These are phyloP conservation scores for Macaranga tanarius DNA, from an alignment of 441 rosid species.

Conservation along the genomic window DNA sequence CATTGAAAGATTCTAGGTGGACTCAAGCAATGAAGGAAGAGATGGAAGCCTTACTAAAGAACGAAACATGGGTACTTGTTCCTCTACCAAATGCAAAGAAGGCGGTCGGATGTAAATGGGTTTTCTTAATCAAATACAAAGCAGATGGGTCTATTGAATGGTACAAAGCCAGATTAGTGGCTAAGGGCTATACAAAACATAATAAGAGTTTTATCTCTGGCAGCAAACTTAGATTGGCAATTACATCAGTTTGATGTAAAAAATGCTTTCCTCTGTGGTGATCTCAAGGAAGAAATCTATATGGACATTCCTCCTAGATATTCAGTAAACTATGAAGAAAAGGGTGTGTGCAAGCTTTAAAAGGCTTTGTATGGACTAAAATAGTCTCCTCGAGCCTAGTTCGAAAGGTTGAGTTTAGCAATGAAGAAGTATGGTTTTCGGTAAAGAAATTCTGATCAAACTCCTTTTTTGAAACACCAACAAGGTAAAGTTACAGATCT, in stretches of 20 bases:
- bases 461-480: neutral
- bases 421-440: neutral
- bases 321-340: neutral
- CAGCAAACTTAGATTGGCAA: too few species aligned
- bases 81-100: neutral
- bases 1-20: neutral
- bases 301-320: neutral
- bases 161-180: too few species aligned
- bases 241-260: too few species aligned
- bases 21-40: slow-evolving; percentile 1
- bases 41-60: neutral
- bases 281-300: too few species aligned
- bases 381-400: neutral
- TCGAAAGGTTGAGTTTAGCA: neutral
- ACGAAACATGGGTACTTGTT: neutral
- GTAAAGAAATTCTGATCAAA: neutral
- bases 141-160: too few species aligned
- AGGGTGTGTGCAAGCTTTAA: neutral
- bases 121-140: too few species aligned
- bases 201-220: too few species aligned
- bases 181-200: too few species aligned
- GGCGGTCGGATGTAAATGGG: neutral
- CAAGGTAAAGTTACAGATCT: neutral
- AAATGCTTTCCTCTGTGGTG: too few species aligned
- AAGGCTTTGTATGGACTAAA: neutral